A percentile compares a stretch with the other conserved stretches of the same genome.
phyloP scores from a whole-genome alignment of 192 early-diverging fungal genomes.

The Umbelopsis sp. region DNA sequence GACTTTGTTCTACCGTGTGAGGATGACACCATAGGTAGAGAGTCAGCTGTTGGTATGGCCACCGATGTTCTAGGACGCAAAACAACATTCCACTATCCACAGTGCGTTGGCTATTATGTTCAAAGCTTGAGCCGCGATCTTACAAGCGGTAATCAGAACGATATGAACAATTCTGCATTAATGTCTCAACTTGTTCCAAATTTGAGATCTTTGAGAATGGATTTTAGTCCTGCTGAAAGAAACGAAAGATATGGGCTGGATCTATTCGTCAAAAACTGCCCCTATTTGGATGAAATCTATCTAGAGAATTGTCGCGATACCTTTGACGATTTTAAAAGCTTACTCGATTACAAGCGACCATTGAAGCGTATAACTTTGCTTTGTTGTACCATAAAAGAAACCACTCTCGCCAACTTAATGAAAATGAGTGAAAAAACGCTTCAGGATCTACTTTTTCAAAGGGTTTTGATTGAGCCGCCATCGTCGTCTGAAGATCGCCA shows the following conservation, averaged over 20 bases:
- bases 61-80: constrained; percentile 31
- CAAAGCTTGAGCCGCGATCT: constrained; percentile 36
- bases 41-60: constrained; percentile 23
- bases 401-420: constrained; percentile 16
- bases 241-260: constrained; percentile 32
- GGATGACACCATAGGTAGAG: constrained; percentile 23
- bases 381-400: constrained; percentile 30
- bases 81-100: constrained; percentile 24
- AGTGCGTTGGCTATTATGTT: constrained; percentile 32
- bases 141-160: constrained; percentile 26
- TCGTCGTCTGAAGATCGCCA: neutral
- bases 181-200: constrained; percentile 39
- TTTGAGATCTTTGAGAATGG: constrained; percentile 34
- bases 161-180: constrained; percentile 32
- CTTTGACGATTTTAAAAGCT: constrained; percentile 34
- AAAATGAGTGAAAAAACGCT: constrained; percentile 12
- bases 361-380: constrained; percentile 27
- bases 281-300: constrained; percentile 32
- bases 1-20: constrained; percentile 40
- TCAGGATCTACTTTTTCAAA: constrained; percentile 28
- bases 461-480: constrained; percentile 28
- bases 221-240: constrained; percentile 31
- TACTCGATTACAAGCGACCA: constrained; percentile 18
- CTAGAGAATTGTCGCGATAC: constrained; percentile 39
- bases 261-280: constrained; percentile 34